phyloP scores from a whole-genome alignment of 225 moss, liverwort and hornwort genomes.

The Bryum argenteum region DNA sequence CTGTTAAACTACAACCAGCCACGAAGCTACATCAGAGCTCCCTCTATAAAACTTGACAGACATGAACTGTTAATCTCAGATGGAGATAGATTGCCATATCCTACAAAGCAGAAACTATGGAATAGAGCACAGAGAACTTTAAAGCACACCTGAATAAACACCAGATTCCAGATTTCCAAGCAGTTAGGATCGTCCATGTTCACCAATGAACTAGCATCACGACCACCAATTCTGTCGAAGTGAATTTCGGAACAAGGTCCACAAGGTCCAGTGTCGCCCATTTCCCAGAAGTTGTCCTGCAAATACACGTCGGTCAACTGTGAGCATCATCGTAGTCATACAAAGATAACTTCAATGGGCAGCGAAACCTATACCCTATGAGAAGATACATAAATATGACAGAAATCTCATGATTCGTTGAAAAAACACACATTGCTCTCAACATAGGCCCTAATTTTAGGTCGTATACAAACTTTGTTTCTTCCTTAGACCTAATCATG shows the following conservation, averaged over 20 bases:
- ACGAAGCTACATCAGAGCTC: conserved; percentile 15
- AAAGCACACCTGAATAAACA: conserved; percentile 58
- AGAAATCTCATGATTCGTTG: too few species aligned
- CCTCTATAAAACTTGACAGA: conserved; percentile 1
- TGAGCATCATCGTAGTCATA: neutral
- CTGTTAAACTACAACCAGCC: conserved; percentile 49
- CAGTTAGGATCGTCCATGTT: conserved; percentile 66
- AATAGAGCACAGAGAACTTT: neutral
- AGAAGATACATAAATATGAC: neutral
- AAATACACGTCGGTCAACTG: neutral
- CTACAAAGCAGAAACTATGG: conserved; percentile 1
- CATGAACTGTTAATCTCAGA: neutral
- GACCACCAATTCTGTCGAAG: conserved; percentile 65
- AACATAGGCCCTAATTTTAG: too few species aligned
- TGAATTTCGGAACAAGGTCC: conserved; percentile 70
- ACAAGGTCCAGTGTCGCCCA: conserved; percentile 69
- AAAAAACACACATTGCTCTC: too few species aligned
- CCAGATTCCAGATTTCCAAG: conserved; percentile 68
- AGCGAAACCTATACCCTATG: neutral
- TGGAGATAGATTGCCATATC: neutral
- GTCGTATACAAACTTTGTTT: too few species aligned
- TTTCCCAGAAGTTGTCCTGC: conserved; percentile 76
- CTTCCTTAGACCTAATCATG: too few species aligned
- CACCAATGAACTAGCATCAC: conserved; percentile 56
- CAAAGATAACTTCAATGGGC: neutral